phyloP scores from a whole-genome alignment of 495 filamentous ascomycete species.

The Geoglossum glabrum region DNA sequence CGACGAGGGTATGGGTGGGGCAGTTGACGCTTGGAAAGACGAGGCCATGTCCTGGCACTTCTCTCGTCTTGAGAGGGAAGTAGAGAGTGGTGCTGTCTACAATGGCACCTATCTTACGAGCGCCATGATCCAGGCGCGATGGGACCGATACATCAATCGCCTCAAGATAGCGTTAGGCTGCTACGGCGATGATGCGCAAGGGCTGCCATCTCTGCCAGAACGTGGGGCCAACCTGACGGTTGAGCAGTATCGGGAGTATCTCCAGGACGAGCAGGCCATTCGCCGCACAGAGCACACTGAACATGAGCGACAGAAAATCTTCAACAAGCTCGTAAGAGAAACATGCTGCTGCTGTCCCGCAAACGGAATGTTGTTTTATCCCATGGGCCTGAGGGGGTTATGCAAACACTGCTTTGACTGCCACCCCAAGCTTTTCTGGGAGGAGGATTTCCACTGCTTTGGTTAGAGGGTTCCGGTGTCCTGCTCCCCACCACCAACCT shows the following conservation, averaged over 20 bases:
- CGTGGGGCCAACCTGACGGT: not conserved
- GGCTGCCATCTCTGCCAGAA: not conserved
- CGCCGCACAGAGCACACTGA: not conserved
- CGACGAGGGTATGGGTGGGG: not conserved
- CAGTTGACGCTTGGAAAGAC: not conserved
- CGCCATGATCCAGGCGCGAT: not conserved
- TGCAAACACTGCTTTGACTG: not conserved
- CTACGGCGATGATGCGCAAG: not conserved
- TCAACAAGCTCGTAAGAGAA: not conserved
- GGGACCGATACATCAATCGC: not conserved
- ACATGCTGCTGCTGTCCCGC: not conserved
- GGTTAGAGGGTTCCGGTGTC: not conserved
- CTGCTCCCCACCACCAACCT: no score
- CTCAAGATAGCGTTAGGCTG: not conserved
- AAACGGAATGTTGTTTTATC: not conserved
- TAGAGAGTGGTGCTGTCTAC: not conserved
- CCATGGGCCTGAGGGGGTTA: not conserved
- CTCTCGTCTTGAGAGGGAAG: not conserved
- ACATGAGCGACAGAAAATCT: not conserved
- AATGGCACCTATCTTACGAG: not conserved
- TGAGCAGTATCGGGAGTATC: not conserved
- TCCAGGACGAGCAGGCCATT: not conserved
- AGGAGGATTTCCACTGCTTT: not conserved
- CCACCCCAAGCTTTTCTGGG: conserved; percentile 1
- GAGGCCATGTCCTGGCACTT: not conserved